These are phyloP conservation scores for Lepiota brunneoincarnata DNA, from an alignment of 768 basidiomycete species.

Conservation along the genomic window DNA sequence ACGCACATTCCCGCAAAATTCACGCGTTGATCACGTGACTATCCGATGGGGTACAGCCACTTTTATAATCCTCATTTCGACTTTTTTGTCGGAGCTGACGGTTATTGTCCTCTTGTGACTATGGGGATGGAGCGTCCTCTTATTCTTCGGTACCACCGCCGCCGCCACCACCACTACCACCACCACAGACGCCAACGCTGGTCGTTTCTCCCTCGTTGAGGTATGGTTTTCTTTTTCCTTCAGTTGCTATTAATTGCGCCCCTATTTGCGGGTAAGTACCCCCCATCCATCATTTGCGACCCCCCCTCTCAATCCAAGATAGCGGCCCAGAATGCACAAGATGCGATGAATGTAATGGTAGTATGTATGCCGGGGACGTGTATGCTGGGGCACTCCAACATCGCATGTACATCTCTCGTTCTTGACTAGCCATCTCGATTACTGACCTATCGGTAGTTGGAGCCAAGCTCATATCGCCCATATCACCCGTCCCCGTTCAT, in stretches of 20 bases:
- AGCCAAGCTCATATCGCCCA: constrained; percentile 55
- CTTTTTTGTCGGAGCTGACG: too few species aligned
- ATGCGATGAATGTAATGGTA: constrained; percentile 50
- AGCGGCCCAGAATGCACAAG: constrained; percentile 62
- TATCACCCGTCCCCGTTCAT: constrained; percentile 49
- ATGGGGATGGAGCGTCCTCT: too few species aligned
- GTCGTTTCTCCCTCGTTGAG: too few species aligned
- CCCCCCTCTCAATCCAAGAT: constrained; percentile 18
- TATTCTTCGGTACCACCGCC: too few species aligned
- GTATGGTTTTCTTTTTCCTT: constrained; percentile 9
- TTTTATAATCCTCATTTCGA: too few species aligned
- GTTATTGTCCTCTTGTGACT: too few species aligned
- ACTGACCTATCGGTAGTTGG: constrained; percentile 54
- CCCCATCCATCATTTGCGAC: background rate
- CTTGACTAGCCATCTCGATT: constrained; percentile 5
- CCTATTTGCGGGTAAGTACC: constrained; percentile 1
- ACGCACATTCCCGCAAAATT: background rate
- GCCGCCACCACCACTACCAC: too few species aligned
- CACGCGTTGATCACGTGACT: background rate
- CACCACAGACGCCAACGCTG: too few species aligned
- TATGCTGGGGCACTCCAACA: constrained; percentile 75
- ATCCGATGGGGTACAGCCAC: too few species aligned
- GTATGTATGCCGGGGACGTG: constrained; percentile 87
- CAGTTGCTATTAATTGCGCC: constrained; percentile 5
- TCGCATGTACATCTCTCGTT: constrained; percentile 58